These are phyloP conservation scores for Hura crepitans DNA, from an alignment of 441 rosid species.

Conservation along the genomic window DNA sequence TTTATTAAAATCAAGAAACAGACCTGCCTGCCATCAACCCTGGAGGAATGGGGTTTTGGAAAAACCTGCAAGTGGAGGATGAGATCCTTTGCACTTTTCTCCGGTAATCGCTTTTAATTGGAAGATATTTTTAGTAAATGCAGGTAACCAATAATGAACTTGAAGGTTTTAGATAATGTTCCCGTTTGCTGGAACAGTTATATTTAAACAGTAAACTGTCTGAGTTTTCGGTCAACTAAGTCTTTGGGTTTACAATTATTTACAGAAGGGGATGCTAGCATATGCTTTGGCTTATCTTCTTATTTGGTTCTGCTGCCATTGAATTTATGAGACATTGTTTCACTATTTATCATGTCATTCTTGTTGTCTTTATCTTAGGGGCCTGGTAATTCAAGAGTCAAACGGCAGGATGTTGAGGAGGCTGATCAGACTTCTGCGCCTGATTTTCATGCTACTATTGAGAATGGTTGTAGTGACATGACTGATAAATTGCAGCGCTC, in stretches of 20 bases:
- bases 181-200: not conserved
- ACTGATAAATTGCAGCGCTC: constrained; percentile 32
- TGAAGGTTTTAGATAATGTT: not conserved
- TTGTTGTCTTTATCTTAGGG: constrained; percentile 31
- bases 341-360: not conserved
- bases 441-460: constrained; percentile 25
- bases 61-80: too few relatives aligned
- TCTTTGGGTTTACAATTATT: not conserved
- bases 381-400: constrained; percentile 40
- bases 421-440: constrained; percentile 23
- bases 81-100: not conserved
- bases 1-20: too few relatives aligned
- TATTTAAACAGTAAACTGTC: not conserved
- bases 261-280: not conserved
- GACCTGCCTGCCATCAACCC: too few relatives aligned
- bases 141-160: not conserved
- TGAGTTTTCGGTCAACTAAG: not conserved
- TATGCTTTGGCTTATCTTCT: not conserved
- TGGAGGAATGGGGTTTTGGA: too few relatives aligned
- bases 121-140: not conserved
- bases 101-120: not conserved
- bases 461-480: constrained; percentile 27
- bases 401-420: constrained; percentile 37
- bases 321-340: not conserved
- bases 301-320: constrained; percentile 2